Conservation (phyloP, 768 basidiomycete species). For the Phaeotremella skinneri region DNA sequence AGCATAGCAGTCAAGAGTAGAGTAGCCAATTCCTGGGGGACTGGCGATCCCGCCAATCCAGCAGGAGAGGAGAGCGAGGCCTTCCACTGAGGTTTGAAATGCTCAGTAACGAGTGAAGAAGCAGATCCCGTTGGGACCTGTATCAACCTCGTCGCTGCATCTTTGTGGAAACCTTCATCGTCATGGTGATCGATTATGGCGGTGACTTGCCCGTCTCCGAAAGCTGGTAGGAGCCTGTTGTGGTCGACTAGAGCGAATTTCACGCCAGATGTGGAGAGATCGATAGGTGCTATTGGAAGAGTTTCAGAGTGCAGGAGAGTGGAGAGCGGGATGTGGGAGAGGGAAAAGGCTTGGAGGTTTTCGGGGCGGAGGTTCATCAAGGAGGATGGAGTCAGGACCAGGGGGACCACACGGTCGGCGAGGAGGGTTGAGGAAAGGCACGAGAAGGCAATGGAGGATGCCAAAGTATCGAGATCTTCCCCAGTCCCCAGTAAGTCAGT, state of each 20-base stretch:
- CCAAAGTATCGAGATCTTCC: slow-evolving; percentile 84
- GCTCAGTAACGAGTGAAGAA: slow-evolving; percentile 63
- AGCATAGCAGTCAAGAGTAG: slow-evolving; percentile 77
- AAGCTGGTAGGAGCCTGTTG: slow-evolving; percentile 62
- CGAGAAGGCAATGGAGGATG: slow-evolving; percentile 78
- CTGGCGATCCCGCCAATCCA: slow-evolving; percentile 30
- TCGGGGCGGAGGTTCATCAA: slow-evolving; percentile 82
- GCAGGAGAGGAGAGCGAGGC: slow-evolving; percentile 14
- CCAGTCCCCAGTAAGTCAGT: slow-evolving; percentile 1
- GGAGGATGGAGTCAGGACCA: slow-evolving; percentile 65
- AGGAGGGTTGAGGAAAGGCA: slow-evolving; percentile 66
- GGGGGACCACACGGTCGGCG: slow-evolving; percentile 64
- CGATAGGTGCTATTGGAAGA: slow-evolving; percentile 64
- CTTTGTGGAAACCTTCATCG: slow-evolving; percentile 70
- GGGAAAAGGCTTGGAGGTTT: slow-evolving; percentile 71
- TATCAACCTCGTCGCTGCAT: slow-evolving; percentile 65
- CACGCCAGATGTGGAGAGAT: slow-evolving; percentile 59
- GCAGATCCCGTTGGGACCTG: slow-evolving; percentile 69
- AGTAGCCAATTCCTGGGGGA: slow-evolving; percentile 66
- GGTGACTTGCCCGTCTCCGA: slow-evolving; percentile 57
- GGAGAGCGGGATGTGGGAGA: slow-evolving; percentile 52
- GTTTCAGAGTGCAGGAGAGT: slow-evolving; percentile 55
- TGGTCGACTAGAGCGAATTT: slow-evolving; percentile 86
- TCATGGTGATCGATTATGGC: slow-evolving; percentile 88
- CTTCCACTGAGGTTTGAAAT: slow-evolving; percentile 53